Conservation (phyloP, 352 stramenopile species). For the Pythium dissotocum region DNA sequence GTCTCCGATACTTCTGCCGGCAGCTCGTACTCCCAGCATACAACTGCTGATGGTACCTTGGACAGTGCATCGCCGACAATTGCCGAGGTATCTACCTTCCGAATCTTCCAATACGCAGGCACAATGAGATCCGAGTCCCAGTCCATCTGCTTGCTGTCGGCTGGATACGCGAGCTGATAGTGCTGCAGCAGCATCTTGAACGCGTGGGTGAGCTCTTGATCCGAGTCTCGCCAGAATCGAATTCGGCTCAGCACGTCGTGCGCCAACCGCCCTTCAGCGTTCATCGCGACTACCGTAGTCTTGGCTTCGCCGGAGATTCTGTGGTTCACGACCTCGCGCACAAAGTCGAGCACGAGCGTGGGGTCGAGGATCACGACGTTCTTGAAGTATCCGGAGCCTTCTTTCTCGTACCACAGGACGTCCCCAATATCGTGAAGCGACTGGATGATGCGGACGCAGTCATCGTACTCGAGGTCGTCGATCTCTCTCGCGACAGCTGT, state of each 20-base stretch:
- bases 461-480: constrained; percentile 11
- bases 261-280: constrained; percentile 2
- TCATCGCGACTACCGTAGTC: not conserved
- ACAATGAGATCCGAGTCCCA: constrained; percentile 27
- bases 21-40: constrained; percentile 36
- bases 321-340: not conserved
- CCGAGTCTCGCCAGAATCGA: constrained; percentile 19
- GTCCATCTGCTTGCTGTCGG: constrained; percentile 17
- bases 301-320: not conserved
- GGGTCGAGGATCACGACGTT: constrained; percentile 16
- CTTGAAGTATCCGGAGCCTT: not conserved
- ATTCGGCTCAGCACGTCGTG: not conserved
- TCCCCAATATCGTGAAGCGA: constrained; percentile 22
- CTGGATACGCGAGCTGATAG: constrained; percentile 26
- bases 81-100: not conserved
- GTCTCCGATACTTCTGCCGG: constrained; percentile 27
- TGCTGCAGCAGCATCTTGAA: constrained; percentile 33
- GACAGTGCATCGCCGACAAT: too few relatives aligned
- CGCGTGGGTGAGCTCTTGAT: constrained; percentile 23
- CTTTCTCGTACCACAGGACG: constrained; percentile 23
- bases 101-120: constrained; percentile 11
- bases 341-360: constrained; percentile 32
- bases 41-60: not conserved
- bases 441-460: constrained; percentile 9
- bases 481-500: constrained; percentile 3